A percentile compares a stretch with the other conserved stretches of the same genome.
These are phyloP conservation scores for Hygrocybe punicea DNA, from an alignment of 768 basidiomycete genomes.

Conservation along the genomic window DNA sequence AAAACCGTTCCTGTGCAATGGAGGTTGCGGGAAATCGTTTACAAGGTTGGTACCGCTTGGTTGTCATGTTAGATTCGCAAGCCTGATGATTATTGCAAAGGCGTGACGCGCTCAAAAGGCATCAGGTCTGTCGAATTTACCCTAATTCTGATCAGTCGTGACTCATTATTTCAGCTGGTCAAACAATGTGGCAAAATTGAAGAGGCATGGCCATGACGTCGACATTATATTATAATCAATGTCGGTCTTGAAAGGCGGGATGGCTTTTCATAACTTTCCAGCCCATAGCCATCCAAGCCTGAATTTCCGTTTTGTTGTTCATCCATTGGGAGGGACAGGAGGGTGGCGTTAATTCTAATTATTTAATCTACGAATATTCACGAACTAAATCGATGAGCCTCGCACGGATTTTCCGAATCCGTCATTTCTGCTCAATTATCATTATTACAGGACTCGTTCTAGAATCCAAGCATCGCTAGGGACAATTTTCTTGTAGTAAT, in stretches of 20 bases:
- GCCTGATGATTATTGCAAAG: neutral
- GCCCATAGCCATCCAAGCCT: slow-evolving; percentile 1
- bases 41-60: slow-evolving; percentile 42
- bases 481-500: slow-evolving; percentile 87
- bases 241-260: too few relatives aligned
- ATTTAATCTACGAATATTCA: neutral
- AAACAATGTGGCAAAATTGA: slow-evolving; percentile 76
- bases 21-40: slow-evolving; percentile 82
- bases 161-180: slow-evolving; percentile 51
- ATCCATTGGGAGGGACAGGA: neutral
- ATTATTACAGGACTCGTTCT: slow-evolving; percentile 51
- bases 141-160: slow-evolving; percentile 10
- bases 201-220: slow-evolving; percentile 39
- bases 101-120: slow-evolving; percentile 82
- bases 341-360: neutral
- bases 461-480: slow-evolving; percentile 87
- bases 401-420: neutral
- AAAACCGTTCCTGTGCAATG: slow-evolving; percentile 80
- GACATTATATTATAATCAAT: slow-evolving; percentile 6
- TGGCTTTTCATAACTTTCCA: neutral
- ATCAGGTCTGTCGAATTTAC: slow-evolving; percentile 56
- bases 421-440: neutral
- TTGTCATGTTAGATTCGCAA: neutral
- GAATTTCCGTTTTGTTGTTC: neutral
- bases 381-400: neutral